phyloP scores from a whole-genome alignment of 1,139 yeast genomes.

The Meyerozyma elateridarum region DNA sequence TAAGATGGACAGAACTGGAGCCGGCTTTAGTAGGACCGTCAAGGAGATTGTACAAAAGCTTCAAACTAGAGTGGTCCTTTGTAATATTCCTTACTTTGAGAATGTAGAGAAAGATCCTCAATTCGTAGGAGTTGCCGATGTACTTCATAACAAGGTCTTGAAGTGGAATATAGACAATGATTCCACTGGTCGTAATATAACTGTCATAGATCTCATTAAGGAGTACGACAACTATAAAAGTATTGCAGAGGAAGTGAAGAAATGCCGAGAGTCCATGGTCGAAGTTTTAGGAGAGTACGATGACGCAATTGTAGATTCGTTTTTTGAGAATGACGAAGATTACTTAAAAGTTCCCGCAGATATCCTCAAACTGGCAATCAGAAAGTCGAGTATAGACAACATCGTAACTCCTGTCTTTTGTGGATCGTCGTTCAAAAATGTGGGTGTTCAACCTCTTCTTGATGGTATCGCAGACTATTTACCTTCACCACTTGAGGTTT shows the following conservation, averaged over 20 bases:
- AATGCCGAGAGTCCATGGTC: conserved; percentile 68
- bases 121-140: conserved; percentile 81
- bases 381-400: conserved; percentile 55
- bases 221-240: conserved; percentile 27
- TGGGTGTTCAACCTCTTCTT: conserved; percentile 91
- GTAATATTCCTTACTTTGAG: conserved; percentile 74
- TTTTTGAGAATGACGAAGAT: conserved; percentile 66
- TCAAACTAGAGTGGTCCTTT: conserved; percentile 65
- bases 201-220: conserved; percentile 38
- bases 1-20: conserved; percentile 96
- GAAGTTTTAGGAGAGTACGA: conserved; percentile 83
- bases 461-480: conserved; percentile 75
- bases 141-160: conserved; percentile 61
- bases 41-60: conserved; percentile 77
- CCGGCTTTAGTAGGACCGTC: conserved; percentile 88
- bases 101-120: conserved; percentile 32
- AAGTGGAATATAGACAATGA: conserved; percentile 51
- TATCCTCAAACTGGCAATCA: conserved; percentile 52
- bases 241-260: conserved; percentile 43
- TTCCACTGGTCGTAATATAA: conserved; percentile 52
- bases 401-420: conserved; percentile 76
- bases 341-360: conserved; percentile 57
- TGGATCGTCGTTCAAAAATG: conserved; percentile 88
- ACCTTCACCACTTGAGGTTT: conserved; percentile 75
- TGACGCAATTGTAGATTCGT: conserved; percentile 70